Percentiles rank a stretch among this genome's conserved stretches.
Evolutionary conservation across 139 green algal species (phyloP).

Genomic region (Tetratostichococcus sp.): DNA sequence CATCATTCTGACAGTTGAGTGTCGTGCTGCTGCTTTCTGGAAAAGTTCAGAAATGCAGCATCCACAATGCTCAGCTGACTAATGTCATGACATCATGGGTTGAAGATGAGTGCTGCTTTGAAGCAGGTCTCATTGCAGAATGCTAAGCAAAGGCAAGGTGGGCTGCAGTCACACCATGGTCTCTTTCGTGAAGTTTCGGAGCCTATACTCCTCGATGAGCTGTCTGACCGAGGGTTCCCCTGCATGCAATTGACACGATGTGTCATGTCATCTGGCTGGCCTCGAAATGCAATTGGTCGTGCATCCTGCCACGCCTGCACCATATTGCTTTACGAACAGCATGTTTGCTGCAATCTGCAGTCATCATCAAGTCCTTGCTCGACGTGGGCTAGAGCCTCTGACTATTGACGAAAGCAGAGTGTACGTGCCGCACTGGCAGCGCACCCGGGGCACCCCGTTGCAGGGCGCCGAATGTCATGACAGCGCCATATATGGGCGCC

Average conservation of each 20-base stretch:
- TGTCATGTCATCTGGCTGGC: too few species aligned
- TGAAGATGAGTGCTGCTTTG: too few species aligned
- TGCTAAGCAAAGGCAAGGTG: too few species aligned
- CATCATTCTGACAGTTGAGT: too few species aligned
- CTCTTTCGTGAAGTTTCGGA: conserved; percentile 33
- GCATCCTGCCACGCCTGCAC: background rate
- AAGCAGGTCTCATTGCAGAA: too few species aligned
- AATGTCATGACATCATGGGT: too few species aligned
- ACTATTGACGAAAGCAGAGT: background rate
- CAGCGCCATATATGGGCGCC: conserved; percentile 89
- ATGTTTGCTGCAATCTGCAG: too few species aligned
- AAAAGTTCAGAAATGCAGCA: too few species aligned
- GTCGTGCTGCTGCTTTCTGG: background rate
- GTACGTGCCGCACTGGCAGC: conserved; percentile 3
- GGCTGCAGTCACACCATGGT: conserved; percentile 74
- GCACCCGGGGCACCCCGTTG: conserved; percentile 33
- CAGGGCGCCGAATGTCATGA: conserved; percentile 91
- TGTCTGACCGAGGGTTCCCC: conserved; percentile 41
- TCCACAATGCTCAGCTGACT: too few species aligned
- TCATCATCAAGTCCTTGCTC: too few species aligned
- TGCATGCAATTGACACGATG: background rate
- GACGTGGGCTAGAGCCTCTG: too few species aligned
- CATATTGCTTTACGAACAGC: background rate
- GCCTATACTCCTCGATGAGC: conserved; percentile 58
- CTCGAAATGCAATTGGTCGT: too few species aligned